phyloP scores from a whole-genome alignment of 345 rosid species.

The Aethionema arabicum region DNA sequence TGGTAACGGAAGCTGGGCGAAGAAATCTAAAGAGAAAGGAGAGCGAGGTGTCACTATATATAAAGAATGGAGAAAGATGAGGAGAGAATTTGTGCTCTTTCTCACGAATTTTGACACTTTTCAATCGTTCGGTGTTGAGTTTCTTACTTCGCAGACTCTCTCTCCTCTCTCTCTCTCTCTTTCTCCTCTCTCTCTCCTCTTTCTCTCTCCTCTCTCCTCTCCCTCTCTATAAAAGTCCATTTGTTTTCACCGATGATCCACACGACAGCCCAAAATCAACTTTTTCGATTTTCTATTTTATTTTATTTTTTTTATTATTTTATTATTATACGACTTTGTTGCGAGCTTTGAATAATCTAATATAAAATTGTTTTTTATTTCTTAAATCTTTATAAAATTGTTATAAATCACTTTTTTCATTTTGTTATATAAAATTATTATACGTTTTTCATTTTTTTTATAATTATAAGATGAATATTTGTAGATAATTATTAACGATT shows the following conservation, averaged over 20 bases:
- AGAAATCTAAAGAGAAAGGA: constrained; percentile 1
- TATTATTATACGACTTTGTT: too few species aligned
- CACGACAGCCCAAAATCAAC: neutral
- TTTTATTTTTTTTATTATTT: neutral
- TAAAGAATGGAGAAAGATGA: constrained; percentile 16
- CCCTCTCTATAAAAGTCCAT: neutral
- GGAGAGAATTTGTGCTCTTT: constrained; percentile 23
- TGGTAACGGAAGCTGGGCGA: constrained; percentile 11
- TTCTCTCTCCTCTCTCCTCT: neutral
- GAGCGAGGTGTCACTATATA: constrained; percentile 36
- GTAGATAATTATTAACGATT: too few species aligned
- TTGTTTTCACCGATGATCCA: neutral
- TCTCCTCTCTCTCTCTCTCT: neutral
- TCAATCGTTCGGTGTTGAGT: constrained; percentile 23
- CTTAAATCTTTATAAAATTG: too few species aligned
- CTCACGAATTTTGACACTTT: constrained; percentile 24
- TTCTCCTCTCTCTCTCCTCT: neutral
- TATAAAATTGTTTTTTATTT: too few species aligned
- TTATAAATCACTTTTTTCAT: too few species aligned
- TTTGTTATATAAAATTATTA: too few species aligned
- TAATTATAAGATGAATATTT: too few species aligned
- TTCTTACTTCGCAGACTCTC: constrained; percentile 10
- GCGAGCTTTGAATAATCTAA: too few species aligned
- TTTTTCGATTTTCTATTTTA: neutral
- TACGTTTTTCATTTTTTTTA: too few species aligned